phyloP scores from a whole-genome alignment of 1,284 basidiomycete genomes.

The Irpex sp. region DNA sequence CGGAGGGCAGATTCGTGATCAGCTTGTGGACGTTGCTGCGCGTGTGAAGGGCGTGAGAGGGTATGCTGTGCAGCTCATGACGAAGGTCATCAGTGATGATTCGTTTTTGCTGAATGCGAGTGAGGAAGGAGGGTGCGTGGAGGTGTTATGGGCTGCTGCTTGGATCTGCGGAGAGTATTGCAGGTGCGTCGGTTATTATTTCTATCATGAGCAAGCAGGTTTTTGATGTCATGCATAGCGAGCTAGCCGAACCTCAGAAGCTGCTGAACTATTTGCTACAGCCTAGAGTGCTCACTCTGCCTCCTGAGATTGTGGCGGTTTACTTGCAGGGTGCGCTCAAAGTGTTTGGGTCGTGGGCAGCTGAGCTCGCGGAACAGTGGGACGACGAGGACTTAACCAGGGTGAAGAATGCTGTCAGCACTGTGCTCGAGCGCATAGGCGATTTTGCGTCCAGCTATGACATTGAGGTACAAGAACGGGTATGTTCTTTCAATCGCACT shows the following conservation, averaged over 20 bases:
- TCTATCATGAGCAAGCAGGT: background rate
- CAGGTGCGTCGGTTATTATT: slow-evolving; percentile 43
- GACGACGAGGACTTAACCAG: slow-evolving; percentile 59
- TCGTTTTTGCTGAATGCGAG: slow-evolving; percentile 56
- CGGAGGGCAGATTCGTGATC: slow-evolving; percentile 70
- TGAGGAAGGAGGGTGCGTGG: slow-evolving; percentile 64
- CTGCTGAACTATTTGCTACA: slow-evolving; percentile 66
- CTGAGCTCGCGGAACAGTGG: slow-evolving; percentile 73
- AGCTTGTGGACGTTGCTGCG: slow-evolving; percentile 83
- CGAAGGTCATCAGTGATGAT: slow-evolving; percentile 75
- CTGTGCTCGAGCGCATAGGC: slow-evolving; percentile 50
- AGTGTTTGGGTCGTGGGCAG: slow-evolving; percentile 82
- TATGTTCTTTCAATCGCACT: slow-evolving; percentile 32
- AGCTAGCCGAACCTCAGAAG: slow-evolving; percentile 65
- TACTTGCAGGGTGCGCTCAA: slow-evolving; percentile 85
- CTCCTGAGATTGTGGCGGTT: slow-evolving; percentile 61
- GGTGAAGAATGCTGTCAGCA: slow-evolving; percentile 56
- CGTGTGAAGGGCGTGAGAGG: slow-evolving; percentile 74
- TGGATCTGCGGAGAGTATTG: slow-evolving; percentile 96
- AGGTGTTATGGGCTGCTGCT: slow-evolving; percentile 87
- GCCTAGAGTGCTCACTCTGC: slow-evolving; percentile 45
- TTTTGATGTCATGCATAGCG: slow-evolving; percentile 34
- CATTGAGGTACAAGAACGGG: slow-evolving; percentile 89
- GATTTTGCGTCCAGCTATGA: slow-evolving; percentile 55
- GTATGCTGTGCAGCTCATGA: slow-evolving; percentile 80